These are phyloP conservation scores for Ehretia macrophylla DNA, from an alignment of 257 asterid genomes.

Conservation along the genomic window DNA sequence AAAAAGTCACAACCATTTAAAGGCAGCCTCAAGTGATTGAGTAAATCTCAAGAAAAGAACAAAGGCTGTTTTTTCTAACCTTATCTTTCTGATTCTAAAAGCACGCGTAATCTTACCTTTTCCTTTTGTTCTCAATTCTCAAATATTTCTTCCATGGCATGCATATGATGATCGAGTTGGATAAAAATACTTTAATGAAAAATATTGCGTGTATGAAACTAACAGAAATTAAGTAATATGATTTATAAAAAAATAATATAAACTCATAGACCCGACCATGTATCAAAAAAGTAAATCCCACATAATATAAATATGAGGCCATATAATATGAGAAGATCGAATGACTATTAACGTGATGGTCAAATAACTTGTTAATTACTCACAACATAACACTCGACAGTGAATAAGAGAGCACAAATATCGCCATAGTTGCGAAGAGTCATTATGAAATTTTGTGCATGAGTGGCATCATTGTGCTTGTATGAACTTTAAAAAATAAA, in stretches of 20 bases:
- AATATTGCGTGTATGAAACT: too few species aligned
- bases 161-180: too few species aligned
- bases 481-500: conserved; percentile 2
- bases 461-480: conserved; percentile 28
- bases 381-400: too few species aligned
- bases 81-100: conserved; percentile 25
- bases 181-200: too few species aligned
- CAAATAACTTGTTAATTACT: too few species aligned
- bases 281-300: too few species aligned
- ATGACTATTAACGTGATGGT: too few species aligned
- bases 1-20: neutral
- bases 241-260: too few species aligned
- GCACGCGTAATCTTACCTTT: conserved; percentile 38
- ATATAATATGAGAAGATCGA: too few species aligned
- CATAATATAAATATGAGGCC: too few species aligned
- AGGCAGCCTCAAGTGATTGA: conserved; percentile 17
- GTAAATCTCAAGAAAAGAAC: conserved; percentile 33
- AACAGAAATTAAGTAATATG: too few species aligned
- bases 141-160: neutral
- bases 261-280: too few species aligned
- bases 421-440: conserved; percentile 4
- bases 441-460: conserved; percentile 37
- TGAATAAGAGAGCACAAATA: neutral
- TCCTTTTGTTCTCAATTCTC: neutral
- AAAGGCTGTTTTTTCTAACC: conserved; percentile 2